These are phyloP conservation scores for Ophiostoma ulmi DNA, from an alignment of 2,329 filamentous ascomycete genomes.

Conservation along the genomic window DNA sequence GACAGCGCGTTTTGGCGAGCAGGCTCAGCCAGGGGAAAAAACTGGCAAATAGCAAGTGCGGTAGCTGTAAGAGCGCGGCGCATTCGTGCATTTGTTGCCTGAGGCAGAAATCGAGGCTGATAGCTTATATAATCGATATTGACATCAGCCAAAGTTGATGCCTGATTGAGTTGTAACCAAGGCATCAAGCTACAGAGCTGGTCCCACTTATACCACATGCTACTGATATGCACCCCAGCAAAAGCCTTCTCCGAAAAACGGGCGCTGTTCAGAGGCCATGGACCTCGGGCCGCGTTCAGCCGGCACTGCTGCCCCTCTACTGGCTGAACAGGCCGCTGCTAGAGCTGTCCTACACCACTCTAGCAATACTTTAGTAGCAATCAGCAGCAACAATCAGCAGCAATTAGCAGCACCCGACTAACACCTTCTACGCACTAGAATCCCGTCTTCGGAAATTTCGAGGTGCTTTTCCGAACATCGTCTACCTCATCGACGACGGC, in stretches of 20 bases:
- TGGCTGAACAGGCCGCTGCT: neutral
- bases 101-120: neutral
- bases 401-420: neutral
- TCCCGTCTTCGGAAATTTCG: slow-evolving; percentile 19
- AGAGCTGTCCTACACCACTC: neutral
- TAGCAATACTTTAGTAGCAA: neutral
- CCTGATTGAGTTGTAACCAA: neutral
- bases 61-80: slow-evolving; percentile 6
- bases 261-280: slow-evolving; percentile 34
- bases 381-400: neutral
- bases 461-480: slow-evolving; percentile 12
- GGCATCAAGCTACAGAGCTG: neutral
- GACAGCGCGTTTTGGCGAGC: slow-evolving; percentile 14
- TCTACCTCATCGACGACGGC: neutral
- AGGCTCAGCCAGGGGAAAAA: slow-evolving; percentile 3
- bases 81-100: neutral
- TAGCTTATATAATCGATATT: neutral
- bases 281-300: slow-evolving; percentile 40
- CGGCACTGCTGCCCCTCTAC: slow-evolving; percentile 27
- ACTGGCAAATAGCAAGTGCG: neutral
- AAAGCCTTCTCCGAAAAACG: slow-evolving; percentile 23
- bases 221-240: slow-evolving; percentile 11
- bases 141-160: neutral
- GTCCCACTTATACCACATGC: slow-evolving; percentile 10
- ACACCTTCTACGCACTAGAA: neutral